Percentiles rank a stretch among this genome's conserved stretches.
phyloP scores from a whole-genome alignment of 805 yeast genomes.

The Kluyveromyces starmeri region DNA sequence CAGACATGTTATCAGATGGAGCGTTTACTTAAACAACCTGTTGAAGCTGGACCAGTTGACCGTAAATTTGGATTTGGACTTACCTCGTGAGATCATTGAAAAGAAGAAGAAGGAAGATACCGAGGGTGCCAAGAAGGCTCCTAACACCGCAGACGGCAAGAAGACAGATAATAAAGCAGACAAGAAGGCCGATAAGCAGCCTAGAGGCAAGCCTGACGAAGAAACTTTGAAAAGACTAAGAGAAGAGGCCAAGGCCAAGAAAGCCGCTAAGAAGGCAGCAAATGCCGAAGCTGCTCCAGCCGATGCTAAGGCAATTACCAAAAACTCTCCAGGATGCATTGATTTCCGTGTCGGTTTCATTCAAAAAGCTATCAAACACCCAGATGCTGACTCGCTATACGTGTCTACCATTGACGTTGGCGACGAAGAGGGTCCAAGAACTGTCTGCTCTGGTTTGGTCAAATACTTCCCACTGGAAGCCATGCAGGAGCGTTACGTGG shows the following conservation, averaged over 20 bases:
- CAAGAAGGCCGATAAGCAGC: conserved; percentile 31
- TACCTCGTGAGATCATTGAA: conserved; percentile 68
- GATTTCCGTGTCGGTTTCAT: conserved; percentile 95
- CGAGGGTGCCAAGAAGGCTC: conserved; percentile 14
- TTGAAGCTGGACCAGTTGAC: conserved; percentile 46
- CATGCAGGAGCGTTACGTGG: conserved; percentile 89
- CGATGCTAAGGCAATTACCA: conserved; percentile 35
- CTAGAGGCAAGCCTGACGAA: conserved; percentile 40
- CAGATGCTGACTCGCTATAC: conserved; percentile 93
- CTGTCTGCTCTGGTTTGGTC: conserved; percentile 95
- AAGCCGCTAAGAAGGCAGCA: conserved; percentile 49
- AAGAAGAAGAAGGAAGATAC: conserved; percentile 45
- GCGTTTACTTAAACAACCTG: conserved; percentile 72
- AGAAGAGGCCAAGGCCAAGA: conserved; percentile 52
- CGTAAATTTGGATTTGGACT: conserved; percentile 50
- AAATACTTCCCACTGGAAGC: conserved; percentile 83
- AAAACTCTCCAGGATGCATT: conserved; percentile 74
- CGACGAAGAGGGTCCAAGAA: conserved; percentile 94
- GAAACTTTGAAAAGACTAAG: conserved; percentile 38
- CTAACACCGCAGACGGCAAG: conserved; percentile 16
- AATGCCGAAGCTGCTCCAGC: conserved; percentile 37
- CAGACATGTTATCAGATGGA: conserved; percentile 92
- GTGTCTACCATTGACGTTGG: conserved; percentile 96
- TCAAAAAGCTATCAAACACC: conserved; percentile 93
- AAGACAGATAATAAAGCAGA: conserved; percentile 16